Evolutionary conservation across 306 rosid species (phyloP).

Genomic region (Trifolium subterraneum): DNA sequence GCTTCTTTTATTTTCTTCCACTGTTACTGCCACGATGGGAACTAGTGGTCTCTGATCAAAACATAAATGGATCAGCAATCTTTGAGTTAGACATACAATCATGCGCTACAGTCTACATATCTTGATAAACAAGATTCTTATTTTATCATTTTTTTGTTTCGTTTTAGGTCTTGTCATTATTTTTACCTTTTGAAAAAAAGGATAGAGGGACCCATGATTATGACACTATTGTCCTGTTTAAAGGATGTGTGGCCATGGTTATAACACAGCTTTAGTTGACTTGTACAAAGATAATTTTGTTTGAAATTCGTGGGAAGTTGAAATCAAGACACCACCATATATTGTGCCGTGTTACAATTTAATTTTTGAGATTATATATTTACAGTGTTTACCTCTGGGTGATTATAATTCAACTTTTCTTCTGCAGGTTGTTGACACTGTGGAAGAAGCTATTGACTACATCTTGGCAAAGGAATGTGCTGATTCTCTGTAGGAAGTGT

Average conservation of each 20-base stretch:
- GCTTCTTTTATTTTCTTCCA: not conserved
- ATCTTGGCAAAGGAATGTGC: slow-evolving; percentile 56
- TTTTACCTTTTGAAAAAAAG: slow-evolving; percentile 13
- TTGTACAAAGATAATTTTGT: not conserved
- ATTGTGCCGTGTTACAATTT: slow-evolving; percentile 1
- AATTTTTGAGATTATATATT: not conserved
- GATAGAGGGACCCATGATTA: slow-evolving; percentile 6
- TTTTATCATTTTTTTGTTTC: not conserved
- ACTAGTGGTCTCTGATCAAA: slow-evolving; percentile 16
- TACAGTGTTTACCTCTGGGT: slow-evolving; percentile 5
- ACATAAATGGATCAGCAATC: not conserved
- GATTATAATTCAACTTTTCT: slow-evolving; percentile 30
- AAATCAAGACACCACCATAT: not conserved
- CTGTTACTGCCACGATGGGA: not conserved
- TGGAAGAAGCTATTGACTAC: slow-evolving; percentile 72
- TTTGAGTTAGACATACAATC: slow-evolving; percentile 4
- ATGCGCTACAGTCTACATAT: not conserved
- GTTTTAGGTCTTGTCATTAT: not conserved
- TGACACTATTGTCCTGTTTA: slow-evolving; percentile 5
- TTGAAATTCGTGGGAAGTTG: slow-evolving; percentile 10
- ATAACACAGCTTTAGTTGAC: not conserved
- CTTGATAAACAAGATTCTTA: not conserved
- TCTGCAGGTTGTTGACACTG: slow-evolving; percentile 76
- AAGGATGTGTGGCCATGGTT: slow-evolving; percentile 4
- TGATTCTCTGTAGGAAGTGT: slow-evolving; percentile 29